A percentile compares a stretch with the other conserved stretches of the same genome.
Conservation (phyloP, 805 yeast species). For the Wickerhamomyces tratensis region DNA sequence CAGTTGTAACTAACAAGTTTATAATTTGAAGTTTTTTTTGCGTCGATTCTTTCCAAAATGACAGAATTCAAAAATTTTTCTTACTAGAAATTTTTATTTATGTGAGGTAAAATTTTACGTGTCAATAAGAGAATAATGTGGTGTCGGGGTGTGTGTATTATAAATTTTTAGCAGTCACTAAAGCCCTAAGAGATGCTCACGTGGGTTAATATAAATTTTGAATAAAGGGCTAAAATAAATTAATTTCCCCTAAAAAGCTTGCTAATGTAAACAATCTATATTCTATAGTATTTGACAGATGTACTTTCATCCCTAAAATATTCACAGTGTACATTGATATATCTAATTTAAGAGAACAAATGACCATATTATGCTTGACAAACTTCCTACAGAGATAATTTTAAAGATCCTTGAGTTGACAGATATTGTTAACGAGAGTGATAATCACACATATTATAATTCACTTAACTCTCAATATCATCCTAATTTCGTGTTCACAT, state of each 20-base stretch:
- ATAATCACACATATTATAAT: too few relatives aligned
- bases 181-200: neutral
- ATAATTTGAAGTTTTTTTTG: constrained; percentile 1
- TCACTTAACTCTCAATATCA: neutral
- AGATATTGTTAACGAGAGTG: too few relatives aligned
- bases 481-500: constrained; percentile 9
- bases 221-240: too few relatives aligned
- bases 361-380: too few relatives aligned
- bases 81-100: neutral
- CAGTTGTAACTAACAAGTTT: constrained; percentile 24
- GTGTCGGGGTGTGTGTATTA: too few relatives aligned
- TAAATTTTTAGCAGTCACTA: neutral
- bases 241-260: too few relatives aligned
- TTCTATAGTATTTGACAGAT: neutral
- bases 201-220: neutral
- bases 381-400: too few relatives aligned
- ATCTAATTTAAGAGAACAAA: too few relatives aligned
- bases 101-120: neutral
- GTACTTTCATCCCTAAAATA: neutral
- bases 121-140: neutral
- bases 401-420: too few relatives aligned
- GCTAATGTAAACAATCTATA: too few relatives aligned
- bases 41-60: neutral
- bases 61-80: neutral
- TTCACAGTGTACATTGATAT: too few relatives aligned